Percentiles rank a stretch among this genome's conserved stretches.
Conservation (phyloP, 306 rosid species). For the Cucumis hystrix region DNA sequence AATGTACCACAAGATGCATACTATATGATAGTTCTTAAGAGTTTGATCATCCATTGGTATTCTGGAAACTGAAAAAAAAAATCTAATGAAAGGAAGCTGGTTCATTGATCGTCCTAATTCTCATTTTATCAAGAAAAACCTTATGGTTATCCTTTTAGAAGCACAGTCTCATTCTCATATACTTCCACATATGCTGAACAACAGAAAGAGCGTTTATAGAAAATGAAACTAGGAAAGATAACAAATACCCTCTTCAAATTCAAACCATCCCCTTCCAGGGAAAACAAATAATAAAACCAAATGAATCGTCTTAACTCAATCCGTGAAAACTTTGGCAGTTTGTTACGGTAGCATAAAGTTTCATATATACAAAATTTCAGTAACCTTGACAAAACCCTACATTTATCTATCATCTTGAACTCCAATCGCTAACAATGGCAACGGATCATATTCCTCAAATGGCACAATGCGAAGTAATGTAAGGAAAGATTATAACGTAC, state of each 20-base stretch:
- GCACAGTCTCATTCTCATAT: neutral
- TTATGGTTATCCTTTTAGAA: neutral
- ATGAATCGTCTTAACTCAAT: neutral
- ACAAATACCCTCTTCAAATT: neutral
- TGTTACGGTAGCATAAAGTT: neutral
- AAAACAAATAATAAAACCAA: neutral
- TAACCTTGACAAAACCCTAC: slow-evolving; percentile 6
- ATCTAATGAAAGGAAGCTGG: neutral
- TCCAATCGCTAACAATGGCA: neutral
- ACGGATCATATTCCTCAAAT: neutral
- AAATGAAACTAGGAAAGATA: neutral
- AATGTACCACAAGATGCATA: neutral
- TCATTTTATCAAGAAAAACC: neutral
- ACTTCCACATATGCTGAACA: neutral
- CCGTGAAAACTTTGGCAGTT: neutral
- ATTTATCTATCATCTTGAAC: slow-evolving; percentile 1
- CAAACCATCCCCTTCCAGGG: neutral
- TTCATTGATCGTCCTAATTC: neutral
- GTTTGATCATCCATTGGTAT: neutral
- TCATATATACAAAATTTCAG: neutral
- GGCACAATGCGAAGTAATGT: neutral
- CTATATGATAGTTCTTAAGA: neutral
- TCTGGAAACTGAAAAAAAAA: neutral
- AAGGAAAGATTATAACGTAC: slow-evolving; percentile 10
- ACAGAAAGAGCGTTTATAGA: neutral